Evolutionary conservation across 345 rosid genomes (phyloP).

Genomic region (Eucalyptus regnans): DNA sequence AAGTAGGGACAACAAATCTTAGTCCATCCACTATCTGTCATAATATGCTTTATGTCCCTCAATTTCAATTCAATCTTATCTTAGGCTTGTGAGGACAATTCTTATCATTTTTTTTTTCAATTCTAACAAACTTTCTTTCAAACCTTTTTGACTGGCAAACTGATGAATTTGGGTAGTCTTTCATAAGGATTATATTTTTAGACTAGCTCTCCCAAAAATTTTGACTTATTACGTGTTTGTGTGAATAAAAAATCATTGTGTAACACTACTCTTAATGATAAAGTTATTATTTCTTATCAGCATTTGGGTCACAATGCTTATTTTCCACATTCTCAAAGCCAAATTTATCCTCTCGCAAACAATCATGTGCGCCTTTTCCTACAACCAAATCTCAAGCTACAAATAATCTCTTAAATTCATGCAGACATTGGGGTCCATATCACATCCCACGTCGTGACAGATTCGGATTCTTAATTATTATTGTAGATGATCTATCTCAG

Average conservation of each 20-base stretch:
- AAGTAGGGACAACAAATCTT: background rate
- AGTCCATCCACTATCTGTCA: background rate
- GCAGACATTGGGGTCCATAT: background rate
- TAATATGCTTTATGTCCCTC: background rate
- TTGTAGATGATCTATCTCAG: background rate
- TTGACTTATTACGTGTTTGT: too few species aligned
- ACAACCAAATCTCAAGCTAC: background rate
- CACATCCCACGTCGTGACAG: background rate
- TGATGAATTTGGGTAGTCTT: background rate
- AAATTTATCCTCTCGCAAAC: background rate
- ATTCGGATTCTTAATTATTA: too few species aligned
- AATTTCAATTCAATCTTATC: background rate
- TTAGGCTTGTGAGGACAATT: background rate
- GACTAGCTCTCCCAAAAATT: background rate
- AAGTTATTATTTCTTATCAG: background rate
- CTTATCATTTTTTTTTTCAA: background rate
- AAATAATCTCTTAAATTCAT: background rate
- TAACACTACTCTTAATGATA: background rate
- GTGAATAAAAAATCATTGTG: background rate
- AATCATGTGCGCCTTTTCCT: background rate
- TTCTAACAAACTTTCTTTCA: accelerated
- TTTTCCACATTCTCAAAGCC: background rate
- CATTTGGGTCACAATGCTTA: background rate
- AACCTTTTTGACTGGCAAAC: accelerated
- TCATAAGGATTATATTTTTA: background rate